These are phyloP conservation scores for Diaporthe sp. DNA, from an alignment of 2,329 filamentous ascomycete genomes.

Conservation along the genomic window DNA sequence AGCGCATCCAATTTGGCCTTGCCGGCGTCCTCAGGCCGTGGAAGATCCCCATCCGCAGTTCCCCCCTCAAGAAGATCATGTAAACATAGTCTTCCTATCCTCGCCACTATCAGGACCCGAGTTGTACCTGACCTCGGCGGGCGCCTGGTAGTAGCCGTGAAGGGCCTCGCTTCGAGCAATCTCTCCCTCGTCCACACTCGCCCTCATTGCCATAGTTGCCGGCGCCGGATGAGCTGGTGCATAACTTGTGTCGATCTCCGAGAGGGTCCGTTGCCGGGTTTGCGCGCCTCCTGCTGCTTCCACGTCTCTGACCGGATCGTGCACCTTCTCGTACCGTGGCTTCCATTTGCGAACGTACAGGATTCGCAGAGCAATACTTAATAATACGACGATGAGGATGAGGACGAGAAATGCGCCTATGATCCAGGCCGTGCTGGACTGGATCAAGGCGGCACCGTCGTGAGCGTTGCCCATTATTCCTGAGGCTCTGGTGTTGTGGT, in stretches of 20 bases:
- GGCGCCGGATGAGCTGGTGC: background rate
- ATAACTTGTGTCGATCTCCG: constrained; percentile 10
- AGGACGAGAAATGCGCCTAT: constrained; percentile 8
- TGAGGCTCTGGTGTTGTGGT: background rate
- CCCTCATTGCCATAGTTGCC: constrained; percentile 5
- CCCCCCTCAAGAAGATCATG: background rate
- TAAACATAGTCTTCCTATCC: constrained; percentile 14
- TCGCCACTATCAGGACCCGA: background rate
- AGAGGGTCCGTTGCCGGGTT: background rate
- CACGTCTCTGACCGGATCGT: background rate
- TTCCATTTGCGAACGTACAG: constrained; percentile 19
- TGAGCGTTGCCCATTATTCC: background rate
- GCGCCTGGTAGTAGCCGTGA: constrained; percentile 13
- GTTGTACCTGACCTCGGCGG: constrained; percentile 4
- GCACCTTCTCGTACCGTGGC: constrained; percentile 8
- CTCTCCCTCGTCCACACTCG: constrained; percentile 13
- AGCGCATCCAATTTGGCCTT: background rate
- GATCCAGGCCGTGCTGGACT: constrained; percentile 23
- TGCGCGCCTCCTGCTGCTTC: constrained; percentile 2
- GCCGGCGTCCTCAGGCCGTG: background rate
- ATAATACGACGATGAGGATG: constrained; percentile 1
- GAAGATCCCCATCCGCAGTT: background rate
- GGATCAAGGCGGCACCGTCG: constrained; percentile 11
- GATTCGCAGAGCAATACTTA: background rate
- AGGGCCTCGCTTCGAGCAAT: constrained; percentile 8